These are phyloP conservation scores for Linderniella brevidens DNA, from an alignment of 257 asterid species.

Conservation along the genomic window DNA sequence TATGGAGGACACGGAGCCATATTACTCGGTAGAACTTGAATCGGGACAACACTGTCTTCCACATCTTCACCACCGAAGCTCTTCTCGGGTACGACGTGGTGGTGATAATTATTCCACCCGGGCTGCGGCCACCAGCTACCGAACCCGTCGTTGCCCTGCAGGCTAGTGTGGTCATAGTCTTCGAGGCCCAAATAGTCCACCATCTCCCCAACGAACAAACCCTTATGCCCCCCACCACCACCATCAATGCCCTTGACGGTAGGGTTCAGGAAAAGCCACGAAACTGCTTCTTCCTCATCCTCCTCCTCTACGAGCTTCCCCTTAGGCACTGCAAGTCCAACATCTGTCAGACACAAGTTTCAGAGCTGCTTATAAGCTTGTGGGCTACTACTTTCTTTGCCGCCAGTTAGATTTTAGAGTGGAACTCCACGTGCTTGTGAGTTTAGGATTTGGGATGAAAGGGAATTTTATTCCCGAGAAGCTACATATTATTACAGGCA, in stretches of 20 bases:
- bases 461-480: too few relatives aligned
- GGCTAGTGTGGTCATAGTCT: slow-evolving; percentile 17
- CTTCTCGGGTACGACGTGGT: slow-evolving; percentile 11
- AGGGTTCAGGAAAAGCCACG: slow-evolving; percentile 52
- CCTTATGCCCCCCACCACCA: slow-evolving; percentile 28
- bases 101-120: background rate
- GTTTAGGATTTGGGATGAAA: too few relatives aligned
- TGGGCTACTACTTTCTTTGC: too few relatives aligned
- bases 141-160: slow-evolving; percentile 19
- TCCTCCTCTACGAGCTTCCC: slow-evolving; percentile 5
- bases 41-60: too few relatives aligned
- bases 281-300: slow-evolving; percentile 56
- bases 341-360: too few relatives aligned
- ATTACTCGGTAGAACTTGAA: too few relatives aligned
- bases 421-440: too few relatives aligned
- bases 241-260: slow-evolving; percentile 13
- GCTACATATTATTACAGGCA: too few relatives aligned
- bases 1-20: too few relatives aligned
- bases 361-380: too few relatives aligned
- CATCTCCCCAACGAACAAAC: too few relatives aligned
- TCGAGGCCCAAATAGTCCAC: slow-evolving; percentile 51
- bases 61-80: slow-evolving; percentile 32
- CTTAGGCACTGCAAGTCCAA: slow-evolving; percentile 6
- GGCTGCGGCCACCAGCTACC: slow-evolving; percentile 17
- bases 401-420: too few relatives aligned